A percentile compares a stretch with the other conserved stretches of the same genome.
phyloP scores from a whole-genome alignment of 768 basidiomycete species.

The Mycena sanguinolenta region DNA sequence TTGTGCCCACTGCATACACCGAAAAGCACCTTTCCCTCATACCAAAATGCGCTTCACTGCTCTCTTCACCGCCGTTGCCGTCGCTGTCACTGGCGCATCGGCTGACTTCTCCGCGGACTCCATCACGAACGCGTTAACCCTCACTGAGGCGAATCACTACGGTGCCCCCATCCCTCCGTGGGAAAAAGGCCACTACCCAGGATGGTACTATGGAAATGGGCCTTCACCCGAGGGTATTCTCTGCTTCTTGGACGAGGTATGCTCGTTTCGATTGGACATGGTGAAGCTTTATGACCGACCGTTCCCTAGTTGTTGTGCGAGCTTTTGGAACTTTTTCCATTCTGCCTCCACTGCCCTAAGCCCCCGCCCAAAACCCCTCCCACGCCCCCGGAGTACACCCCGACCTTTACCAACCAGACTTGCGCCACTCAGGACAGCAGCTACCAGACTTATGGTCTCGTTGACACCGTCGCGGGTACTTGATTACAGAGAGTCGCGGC shows the following conservation, averaged over 20 bases:
- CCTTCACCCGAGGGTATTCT: constrained; percentile 6
- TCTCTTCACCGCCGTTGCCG: constrained; percentile 22
- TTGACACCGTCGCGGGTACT: constrained; percentile 49
- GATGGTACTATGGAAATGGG: constrained; percentile 54
- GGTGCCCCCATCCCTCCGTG: constrained; percentile 53
- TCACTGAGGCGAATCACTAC: constrained; percentile 44
- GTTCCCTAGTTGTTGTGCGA: constrained; percentile 40
- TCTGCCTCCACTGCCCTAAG: constrained; percentile 43
- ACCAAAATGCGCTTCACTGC: constrained; percentile 35
- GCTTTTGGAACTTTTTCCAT: constrained; percentile 42
- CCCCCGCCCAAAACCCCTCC: constrained; percentile 34
- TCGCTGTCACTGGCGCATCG: constrained; percentile 21
- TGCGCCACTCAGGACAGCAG: constrained; percentile 49
- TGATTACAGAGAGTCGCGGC: not conserved
- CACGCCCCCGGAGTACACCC: constrained; percentile 41
- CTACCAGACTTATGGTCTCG: constrained; percentile 53
- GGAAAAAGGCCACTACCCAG: constrained; percentile 44
- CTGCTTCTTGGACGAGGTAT: constrained; percentile 19
- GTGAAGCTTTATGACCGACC: not conserved
- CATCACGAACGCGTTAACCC: constrained; percentile 9
- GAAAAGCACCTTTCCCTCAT: constrained; percentile 7
- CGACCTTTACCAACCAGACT: constrained; percentile 46
- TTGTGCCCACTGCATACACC: constrained; percentile 25
- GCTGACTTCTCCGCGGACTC: constrained; percentile 7
- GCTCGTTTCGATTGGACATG: not conserved